phyloP scores from a whole-genome alignment of 1,284 basidiomycete genomes.

The Ganoderma leucocontextum region DNA sequence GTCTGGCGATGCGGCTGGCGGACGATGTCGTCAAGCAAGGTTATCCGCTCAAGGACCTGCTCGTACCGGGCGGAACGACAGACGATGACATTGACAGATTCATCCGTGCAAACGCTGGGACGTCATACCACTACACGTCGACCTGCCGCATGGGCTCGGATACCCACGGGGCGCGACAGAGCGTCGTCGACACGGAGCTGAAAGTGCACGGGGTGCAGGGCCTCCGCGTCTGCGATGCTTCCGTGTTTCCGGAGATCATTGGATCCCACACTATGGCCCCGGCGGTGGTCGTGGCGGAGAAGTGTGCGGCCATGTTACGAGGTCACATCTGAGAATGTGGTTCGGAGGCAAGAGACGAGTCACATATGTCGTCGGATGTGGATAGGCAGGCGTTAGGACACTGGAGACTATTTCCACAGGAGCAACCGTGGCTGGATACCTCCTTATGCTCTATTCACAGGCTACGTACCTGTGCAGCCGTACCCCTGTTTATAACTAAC shows the following conservation, averaged over 20 bases:
- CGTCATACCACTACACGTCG: slow-evolving; percentile 47
- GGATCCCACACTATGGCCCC: slow-evolving; percentile 48
- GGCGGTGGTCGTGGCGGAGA: slow-evolving; percentile 47
- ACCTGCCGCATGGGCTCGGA: slow-evolving; percentile 50
- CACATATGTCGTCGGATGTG: not conserved
- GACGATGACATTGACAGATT: slow-evolving; percentile 39
- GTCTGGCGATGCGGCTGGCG: slow-evolving; percentile 39
- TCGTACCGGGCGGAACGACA: slow-evolving; percentile 38
- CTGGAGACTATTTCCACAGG: too few species aligned
- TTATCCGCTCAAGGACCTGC: slow-evolving; percentile 41
- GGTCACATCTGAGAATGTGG: not conserved
- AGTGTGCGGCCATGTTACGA: slow-evolving; percentile 38
- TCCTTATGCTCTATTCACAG: too few species aligned
- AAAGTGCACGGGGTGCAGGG: slow-evolving; percentile 55
- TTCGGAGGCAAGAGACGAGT: not conserved
- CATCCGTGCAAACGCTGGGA: slow-evolving; percentile 36
- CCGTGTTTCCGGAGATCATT: slow-evolving; percentile 48
- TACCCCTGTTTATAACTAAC: too few species aligned
- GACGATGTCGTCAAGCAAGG: slow-evolving; percentile 42
- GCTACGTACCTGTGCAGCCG: too few species aligned
- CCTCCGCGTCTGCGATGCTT: slow-evolving; percentile 51
- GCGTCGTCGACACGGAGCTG: slow-evolving; percentile 59
- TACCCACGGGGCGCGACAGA: slow-evolving; percentile 37
- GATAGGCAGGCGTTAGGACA: too few species aligned
- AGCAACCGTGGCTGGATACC: too few species aligned